Base-by-base conservation (phyloP, 108 stramenopile genomes). In the Stephanodiscus minutulus region DNA sequence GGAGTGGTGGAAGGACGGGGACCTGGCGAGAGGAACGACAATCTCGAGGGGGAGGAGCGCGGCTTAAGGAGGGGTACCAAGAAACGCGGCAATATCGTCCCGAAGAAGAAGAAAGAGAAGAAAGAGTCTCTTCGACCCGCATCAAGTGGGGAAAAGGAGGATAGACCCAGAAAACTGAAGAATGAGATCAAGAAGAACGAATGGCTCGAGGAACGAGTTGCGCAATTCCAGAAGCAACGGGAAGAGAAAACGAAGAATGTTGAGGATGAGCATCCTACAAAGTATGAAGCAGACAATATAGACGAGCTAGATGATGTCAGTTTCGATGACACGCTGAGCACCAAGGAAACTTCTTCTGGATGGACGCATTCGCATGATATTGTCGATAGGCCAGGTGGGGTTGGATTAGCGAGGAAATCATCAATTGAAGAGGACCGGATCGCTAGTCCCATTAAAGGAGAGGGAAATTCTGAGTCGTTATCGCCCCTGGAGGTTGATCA, bases 181-280 rank as follows among this genome's bases (percentile, higher is more conserved):
- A 4, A 28, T 21, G 20, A 28, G 3, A 60, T 21, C 20, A 41
- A 60, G 20, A 60, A 43, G 59, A 60, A 21, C 21, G 59, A 43
- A 18, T 64, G 41, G 41, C 64, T 64, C 20, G 64, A 64, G 20
- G 64, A 47, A 31, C 64, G 22, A 17, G 64, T 64, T 31, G 47
- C 46, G 6, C 28, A 48, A 12, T 64, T 47, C 64, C 28, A 55
- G 36, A 67, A 39, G 5, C 15, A 56, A 10, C 29, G 0, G 1
- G 7, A 55, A 7, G 27, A 24, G 29, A 25, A 56, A 2, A 29
- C 11, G 1, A 56, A 31, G 11, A 66, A 27, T 6, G 33, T 3
- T 0, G 31, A 31, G 11, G 54, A 27, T 6, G 33, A 0, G 59
- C 28, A 25, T n/a, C 50, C 28, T 17, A 65, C 5, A 50, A 49